phyloP scores from a whole-genome alignment of 2,329 filamentous ascomycete species.

The Penicillium sp. region DNA sequence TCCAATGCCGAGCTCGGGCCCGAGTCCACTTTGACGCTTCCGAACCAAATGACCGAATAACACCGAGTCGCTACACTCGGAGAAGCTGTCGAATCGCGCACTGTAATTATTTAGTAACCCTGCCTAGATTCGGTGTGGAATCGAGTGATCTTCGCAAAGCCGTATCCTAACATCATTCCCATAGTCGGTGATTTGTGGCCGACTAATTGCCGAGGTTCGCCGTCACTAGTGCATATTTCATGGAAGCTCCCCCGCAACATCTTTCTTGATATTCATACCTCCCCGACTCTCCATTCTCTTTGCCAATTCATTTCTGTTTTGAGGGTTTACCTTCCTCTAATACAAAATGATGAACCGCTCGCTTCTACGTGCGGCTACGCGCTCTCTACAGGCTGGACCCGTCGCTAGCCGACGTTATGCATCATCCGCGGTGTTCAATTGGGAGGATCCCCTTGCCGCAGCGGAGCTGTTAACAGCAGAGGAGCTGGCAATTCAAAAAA shows the following conservation, averaged over 20 bases:
- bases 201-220: slow-evolving; percentile 31
- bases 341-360: slow-evolving; percentile 34
- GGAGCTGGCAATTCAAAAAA: slow-evolving; percentile 84
- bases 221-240: slow-evolving; percentile 25
- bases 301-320: neutral
- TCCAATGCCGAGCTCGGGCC: neutral
- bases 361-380: slow-evolving; percentile 32
- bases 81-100: neutral
- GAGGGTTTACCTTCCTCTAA: neutral
- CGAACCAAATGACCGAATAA: slow-evolving; percentile 16
- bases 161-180: neutral
- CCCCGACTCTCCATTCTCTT: slow-evolving; percentile 1
- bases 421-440: slow-evolving; percentile 65
- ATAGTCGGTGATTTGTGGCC: slow-evolving; percentile 18
- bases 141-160: neutral
- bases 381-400: slow-evolving; percentile 27
- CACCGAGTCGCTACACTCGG: slow-evolving; percentile 10
- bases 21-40: neutral
- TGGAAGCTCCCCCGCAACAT: slow-evolving; percentile 23
- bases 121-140: neutral
- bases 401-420: slow-evolving; percentile 22
- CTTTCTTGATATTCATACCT: slow-evolving; percentile 3
- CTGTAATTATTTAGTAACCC: neutral
- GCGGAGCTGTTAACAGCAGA: slow-evolving; percentile 82
- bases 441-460: slow-evolving; percentile 81